These are phyloP conservation scores for Calonectria honghensis DNA, from an alignment of 2,329 filamentous ascomycete species.

Conservation along the genomic window DNA sequence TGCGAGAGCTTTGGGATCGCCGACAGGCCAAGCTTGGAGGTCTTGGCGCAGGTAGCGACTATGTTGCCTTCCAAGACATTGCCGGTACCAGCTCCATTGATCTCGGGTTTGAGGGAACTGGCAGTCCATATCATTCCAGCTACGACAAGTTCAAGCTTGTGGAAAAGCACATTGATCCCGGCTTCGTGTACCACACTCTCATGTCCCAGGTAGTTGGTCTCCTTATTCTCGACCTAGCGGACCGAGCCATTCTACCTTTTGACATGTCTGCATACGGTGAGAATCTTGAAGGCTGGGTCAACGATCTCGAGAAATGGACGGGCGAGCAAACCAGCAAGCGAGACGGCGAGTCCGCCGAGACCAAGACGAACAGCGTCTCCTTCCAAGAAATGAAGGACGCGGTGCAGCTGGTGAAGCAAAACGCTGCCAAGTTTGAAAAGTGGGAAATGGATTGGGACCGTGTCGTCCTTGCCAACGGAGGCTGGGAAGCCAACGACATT, in stretches of 20 bases:
- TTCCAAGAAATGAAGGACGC: slow-evolving; percentile 70
- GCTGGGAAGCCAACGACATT: slow-evolving; percentile 84
- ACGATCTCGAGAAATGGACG: slow-evolving; percentile 78
- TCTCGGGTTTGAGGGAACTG: slow-evolving; percentile 82
- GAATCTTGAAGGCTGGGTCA: slow-evolving; percentile 78
- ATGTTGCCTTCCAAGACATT: slow-evolving; percentile 92
- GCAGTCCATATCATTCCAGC: slow-evolving; percentile 85
- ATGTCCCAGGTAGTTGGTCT: slow-evolving; percentile 88
- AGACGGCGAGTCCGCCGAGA: slow-evolving; percentile 47
- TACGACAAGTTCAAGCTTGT: slow-evolving; percentile 96
- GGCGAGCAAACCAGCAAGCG: slow-evolving; percentile 64
- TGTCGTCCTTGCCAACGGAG: slow-evolving; percentile 80
- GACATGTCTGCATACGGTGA: slow-evolving; percentile 74
- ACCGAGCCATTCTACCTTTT: slow-evolving; percentile 76
- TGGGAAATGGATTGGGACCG: slow-evolving; percentile 89
- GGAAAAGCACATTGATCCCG: slow-evolving; percentile 85
- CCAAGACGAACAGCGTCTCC: slow-evolving; percentile 46
- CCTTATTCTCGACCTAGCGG: slow-evolving; percentile 88
- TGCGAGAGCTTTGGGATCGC: slow-evolving; percentile 86
- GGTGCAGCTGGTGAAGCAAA: slow-evolving; percentile 72
- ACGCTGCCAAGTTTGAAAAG: slow-evolving; percentile 76
- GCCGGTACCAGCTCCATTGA: slow-evolving; percentile 92
- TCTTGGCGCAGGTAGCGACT: slow-evolving; percentile 86
- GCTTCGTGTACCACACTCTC: slow-evolving; percentile 86
- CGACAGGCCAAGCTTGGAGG: slow-evolving; percentile 77